These are phyloP conservation scores for Ceratocystis lukuohia DNA, from an alignment of 2,329 filamentous ascomycete genomes.

Conservation along the genomic window DNA sequence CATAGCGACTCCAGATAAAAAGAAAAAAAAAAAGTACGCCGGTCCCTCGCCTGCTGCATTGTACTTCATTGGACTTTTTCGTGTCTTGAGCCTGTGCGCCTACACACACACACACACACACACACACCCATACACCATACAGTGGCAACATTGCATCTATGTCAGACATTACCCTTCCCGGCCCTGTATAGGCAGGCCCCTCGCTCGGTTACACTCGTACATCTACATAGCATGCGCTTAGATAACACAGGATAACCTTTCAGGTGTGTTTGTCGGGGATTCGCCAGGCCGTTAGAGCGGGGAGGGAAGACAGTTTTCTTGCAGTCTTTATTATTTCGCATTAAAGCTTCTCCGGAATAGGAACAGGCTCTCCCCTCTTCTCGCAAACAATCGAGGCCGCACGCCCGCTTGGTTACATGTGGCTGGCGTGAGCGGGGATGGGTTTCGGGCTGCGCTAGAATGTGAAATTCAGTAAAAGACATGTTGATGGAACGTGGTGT, in stretches of 20 bases:
- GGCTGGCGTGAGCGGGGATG: background rate
- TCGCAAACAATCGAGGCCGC: too few relatives aligned
- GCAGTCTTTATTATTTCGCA: background rate
- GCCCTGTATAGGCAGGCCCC: background rate
- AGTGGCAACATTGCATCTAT: background rate
- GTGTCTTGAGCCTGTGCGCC: background rate
- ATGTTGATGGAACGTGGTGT: too few relatives aligned
- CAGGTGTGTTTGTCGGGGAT: background rate
- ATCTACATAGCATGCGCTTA: background rate
- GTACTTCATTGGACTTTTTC: background rate
- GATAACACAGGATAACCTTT: background rate
- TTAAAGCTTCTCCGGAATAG: too few relatives aligned
- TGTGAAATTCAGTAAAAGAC: too few relatives aligned
- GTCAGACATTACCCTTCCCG: background rate
- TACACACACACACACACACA: background rate
- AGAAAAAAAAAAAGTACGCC: background rate
- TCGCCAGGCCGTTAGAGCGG: background rate
- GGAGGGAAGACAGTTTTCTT: too few relatives aligned
- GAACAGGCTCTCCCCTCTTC: too few relatives aligned
- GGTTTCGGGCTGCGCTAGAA: too few relatives aligned
- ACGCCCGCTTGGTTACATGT: background rate
- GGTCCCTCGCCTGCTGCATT: too few relatives aligned
- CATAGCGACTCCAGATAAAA: background rate
- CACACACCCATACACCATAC: background rate
- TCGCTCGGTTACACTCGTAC: background rate